Percentiles rank a stretch among this genome's conserved stretches.
Evolutionary conservation across 306 rosid genomes (phyloP).

Genomic region (Begonia masoniana): DNA sequence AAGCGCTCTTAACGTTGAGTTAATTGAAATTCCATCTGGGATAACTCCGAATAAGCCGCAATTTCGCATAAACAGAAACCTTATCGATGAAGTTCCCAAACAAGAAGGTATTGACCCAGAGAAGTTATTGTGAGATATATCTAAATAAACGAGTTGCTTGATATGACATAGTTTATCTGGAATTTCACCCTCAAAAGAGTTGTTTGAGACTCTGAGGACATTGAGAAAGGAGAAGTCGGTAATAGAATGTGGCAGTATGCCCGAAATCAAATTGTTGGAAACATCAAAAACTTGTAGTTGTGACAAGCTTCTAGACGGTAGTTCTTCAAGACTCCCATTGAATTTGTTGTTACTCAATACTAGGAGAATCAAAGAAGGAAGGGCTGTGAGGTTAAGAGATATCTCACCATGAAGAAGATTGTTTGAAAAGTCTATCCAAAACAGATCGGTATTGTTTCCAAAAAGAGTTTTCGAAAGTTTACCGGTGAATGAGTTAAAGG

Average conservation of each 20-base stretch:
- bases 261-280: constrained; percentile 7
- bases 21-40: neutral
- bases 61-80: neutral
- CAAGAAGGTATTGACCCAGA: constrained; percentile 8
- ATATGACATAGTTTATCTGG: constrained; percentile 3
- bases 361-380: too few relatives aligned
- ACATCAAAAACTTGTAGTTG: constrained; percentile 8
- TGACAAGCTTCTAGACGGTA: neutral
- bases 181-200: constrained; percentile 8
- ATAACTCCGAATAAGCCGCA: neutral
- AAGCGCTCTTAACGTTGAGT: neutral
- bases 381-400: neutral
- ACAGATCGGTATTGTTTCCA: neutral
- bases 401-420: constrained; percentile 6
- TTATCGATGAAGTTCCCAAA: neutral
- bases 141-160: neutral
- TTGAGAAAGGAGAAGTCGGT: constrained; percentile 2
- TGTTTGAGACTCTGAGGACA: constrained; percentile 9
- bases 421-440: constrained; percentile 7
- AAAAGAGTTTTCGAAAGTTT: neutral
- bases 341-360: too few relatives aligned
- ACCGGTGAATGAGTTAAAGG: constrained; percentile 5
- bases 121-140: constrained; percentile 4
- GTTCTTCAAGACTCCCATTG: too few relatives aligned
- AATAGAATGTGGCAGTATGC: constrained; percentile 10